A percentile compares a stretch with the other conserved stretches of the same genome.
Conservation (phyloP, 768 basidiomycete species). For the Naganishia randhawae region DNA sequence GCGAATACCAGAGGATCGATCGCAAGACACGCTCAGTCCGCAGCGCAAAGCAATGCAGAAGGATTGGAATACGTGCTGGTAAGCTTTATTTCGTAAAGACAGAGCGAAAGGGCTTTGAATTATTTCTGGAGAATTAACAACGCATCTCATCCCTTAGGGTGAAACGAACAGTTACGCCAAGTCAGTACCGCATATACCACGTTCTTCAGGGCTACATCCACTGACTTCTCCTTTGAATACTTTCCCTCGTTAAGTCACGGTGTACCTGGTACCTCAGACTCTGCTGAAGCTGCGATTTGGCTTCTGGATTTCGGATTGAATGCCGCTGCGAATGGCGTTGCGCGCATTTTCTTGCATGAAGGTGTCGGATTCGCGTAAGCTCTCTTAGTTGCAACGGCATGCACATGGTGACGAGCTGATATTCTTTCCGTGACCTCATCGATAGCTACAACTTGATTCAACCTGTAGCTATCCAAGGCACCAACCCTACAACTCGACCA, state of each 20-base stretch:
- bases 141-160: slow-evolving; percentile 5
- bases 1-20: slow-evolving; percentile 2
- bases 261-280: slow-evolving; percentile 28
- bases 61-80: slow-evolving; percentile 19
- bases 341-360: slow-evolving; percentile 33
- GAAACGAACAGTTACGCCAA: slow-evolving; percentile 33
- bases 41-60: neutral
- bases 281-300: slow-evolving; percentile 37
- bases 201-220: slow-evolving; percentile 15
- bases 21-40: neutral
- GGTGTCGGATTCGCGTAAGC: slow-evolving; percentile 30
- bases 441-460: slow-evolving; percentile 34
- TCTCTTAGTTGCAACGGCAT: neutral
- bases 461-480: slow-evolving; percentile 21
- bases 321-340: slow-evolving; percentile 31
- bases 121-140: neutral
- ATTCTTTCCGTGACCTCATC: neutral
- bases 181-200: slow-evolving; percentile 19
- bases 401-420: neutral
- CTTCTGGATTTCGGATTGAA: slow-evolving; percentile 32
- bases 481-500: slow-evolving; percentile 22
- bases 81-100: neutral
- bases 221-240: slow-evolving; percentile 20
- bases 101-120: neutral
- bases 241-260: slow-evolving; percentile 14